Base-by-base conservation (phyloP, 192 early-diverging fungal species). In the Borealophlyctis nickersoniae region DNA sequence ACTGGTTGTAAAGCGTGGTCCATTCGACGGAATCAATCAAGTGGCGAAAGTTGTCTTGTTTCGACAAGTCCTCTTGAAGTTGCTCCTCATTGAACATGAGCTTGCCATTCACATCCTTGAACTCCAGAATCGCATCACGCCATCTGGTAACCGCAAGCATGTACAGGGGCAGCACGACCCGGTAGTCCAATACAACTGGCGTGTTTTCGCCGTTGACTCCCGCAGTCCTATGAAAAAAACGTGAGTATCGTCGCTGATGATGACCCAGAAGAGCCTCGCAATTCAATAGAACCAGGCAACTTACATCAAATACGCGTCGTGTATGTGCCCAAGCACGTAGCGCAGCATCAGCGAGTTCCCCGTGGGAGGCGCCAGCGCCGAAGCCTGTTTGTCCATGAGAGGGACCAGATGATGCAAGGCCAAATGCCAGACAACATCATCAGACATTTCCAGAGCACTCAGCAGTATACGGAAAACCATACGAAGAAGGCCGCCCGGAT, bases 161-260 rank as follows among this genome's bases (percentile, higher is more conserved):
- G 58, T 75, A 79, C 11, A 79, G 65, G n/a, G 77, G 73, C 7
- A 79, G 57, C 3, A 79, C 29, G 23, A 74, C 50, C 11, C 60
- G 67, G 22, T 62, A 57, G 54, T 69, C 60, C 4, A 36, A 23
- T 22, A 4, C 39, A 7, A 19, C 39, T 13, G 39, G 39, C 19
- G 39, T 45, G 19, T 45, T 45, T 45, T 45, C 9, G 9, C 39
- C 39, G 39, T 45, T 45, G 9, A 45, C 39, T 7, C 39, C 39
- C 9, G 39, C 19, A 13, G 24, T 62, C 26, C 22, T 62, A 16
- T n/a, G n/a, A n/a, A n/a, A n/a, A n/a, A n/a, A n/a, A n/a, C n/a
- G n/a, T n/a, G n/a, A n/a, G n/a, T n/a, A n/a, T n/a, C n/a, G n/a
- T n/a, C n/a, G n/a, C n/a, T n/a, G n/a, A n/a, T n/a, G n/a, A n/a